phyloP scores from a whole-genome alignment of 2,329 filamentous ascomycete genomes.

The Alternaria postmessia region DNA sequence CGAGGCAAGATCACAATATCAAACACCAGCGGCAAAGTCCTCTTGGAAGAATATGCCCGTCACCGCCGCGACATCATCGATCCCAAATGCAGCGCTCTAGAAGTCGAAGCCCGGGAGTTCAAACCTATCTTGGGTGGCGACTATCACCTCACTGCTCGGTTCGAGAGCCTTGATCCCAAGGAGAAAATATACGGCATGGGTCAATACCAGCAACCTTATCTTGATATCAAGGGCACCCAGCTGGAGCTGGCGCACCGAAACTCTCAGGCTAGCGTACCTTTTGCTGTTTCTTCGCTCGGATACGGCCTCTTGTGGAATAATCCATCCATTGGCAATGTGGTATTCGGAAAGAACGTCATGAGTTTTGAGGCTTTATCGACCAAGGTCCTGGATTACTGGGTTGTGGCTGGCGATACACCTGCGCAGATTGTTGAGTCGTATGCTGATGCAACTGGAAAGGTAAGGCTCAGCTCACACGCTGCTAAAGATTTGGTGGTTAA shows the following conservation, averaged over 20 bases:
- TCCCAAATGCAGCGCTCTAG: constrained; percentile 66
- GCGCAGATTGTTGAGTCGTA: constrained; percentile 66
- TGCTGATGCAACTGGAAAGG: constrained; percentile 62
- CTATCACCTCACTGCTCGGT: constrained; percentile 66
- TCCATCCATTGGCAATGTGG: constrained; percentile 66
- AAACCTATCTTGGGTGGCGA: constrained; percentile 61
- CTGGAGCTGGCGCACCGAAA: constrained; percentile 72
- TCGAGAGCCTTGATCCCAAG: constrained; percentile 62
- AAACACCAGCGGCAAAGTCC: constrained; percentile 52
- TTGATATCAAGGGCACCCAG: constrained; percentile 70
- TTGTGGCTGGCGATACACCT: constrained; percentile 66
- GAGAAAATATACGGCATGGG: constrained; percentile 75
- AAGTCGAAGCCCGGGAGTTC: constrained; percentile 67
- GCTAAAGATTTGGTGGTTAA: not conserved
- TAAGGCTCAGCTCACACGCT: constrained; percentile 33
- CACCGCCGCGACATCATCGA: constrained; percentile 61
- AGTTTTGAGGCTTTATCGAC: constrained; percentile 69
- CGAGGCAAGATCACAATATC: constrained; percentile 61
- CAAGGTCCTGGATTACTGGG: constrained; percentile 68
- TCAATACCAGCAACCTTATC: constrained; percentile 70
- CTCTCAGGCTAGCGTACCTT: constrained; percentile 71
- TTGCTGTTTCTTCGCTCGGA: constrained; percentile 66
- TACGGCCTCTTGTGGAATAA: constrained; percentile 75
- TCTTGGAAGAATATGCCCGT: constrained; percentile 64
- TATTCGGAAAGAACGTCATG: constrained; percentile 68